Conservation (phyloP, 441 rosid species). For the Syzygium malaccense region DNA sequence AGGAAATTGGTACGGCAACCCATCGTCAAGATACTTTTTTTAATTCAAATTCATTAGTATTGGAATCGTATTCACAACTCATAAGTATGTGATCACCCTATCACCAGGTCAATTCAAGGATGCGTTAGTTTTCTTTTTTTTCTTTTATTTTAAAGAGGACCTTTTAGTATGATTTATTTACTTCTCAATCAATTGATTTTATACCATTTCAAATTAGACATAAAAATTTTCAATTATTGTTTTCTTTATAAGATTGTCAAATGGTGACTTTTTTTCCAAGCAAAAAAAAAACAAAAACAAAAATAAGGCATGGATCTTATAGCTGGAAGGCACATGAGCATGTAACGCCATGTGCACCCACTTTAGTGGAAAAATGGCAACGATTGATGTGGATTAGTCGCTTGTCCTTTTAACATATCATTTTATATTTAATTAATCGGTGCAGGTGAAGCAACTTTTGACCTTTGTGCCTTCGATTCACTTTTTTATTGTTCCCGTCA, state of each 20-base stretch:
- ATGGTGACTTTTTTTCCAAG: not conserved
- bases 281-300: not conserved
- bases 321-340: not conserved
- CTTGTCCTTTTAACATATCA: not conserved
- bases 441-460: not conserved
- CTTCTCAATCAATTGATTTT: not conserved
- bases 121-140: not conserved
- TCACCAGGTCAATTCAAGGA: not conserved
- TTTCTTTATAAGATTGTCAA: not conserved
- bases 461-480: not conserved
- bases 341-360: not conserved
- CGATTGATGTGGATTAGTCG: not conserved
- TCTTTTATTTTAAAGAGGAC: not conserved
- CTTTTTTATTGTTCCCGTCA: not conserved
- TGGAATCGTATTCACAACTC: not conserved
- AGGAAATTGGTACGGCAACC: not conserved
- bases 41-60: not conserved
- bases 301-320: not conserved
- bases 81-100: not conserved
- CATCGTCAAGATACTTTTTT: not conserved
- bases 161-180: not conserved
- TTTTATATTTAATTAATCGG: not conserved
- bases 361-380: not conserved
- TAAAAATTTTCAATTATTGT: not conserved
- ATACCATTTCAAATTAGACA: not conserved